Percentiles rank a stretch among this genome's conserved stretches.
Evolutionary conservation across 1,139 yeast species (phyloP).

Genomic region (Keqinozyma sinolaborantium): DNA sequence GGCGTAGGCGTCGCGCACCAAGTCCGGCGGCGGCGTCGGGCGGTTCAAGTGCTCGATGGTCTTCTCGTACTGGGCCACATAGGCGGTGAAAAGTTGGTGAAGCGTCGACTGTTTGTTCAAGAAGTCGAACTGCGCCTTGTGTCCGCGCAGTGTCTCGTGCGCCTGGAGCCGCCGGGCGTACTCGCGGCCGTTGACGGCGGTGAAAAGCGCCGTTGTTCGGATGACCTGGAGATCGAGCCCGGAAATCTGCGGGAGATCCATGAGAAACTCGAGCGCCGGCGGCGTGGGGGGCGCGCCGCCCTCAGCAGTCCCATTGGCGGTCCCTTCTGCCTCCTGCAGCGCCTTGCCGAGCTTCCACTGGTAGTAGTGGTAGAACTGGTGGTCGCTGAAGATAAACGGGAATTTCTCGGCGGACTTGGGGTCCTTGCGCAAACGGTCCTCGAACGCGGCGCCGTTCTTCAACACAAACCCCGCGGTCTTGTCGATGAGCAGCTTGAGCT

Average conservation of each 20-base stretch:
- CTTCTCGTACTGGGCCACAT: conserved; percentile 54
- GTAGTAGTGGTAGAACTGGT: conserved; percentile 60
- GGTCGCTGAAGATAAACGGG: conserved; percentile 51
- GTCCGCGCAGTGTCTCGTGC: conserved; percentile 32
- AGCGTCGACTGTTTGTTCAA: conserved; percentile 60
- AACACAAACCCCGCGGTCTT: conserved; percentile 71
- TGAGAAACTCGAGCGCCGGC: conserved; percentile 40
- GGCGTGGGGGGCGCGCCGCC: conserved; percentile 2
- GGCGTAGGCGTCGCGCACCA: conserved; percentile 49
- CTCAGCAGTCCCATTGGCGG: conserved; percentile 1
- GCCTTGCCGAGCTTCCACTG: conserved; percentile 27
- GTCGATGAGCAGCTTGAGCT: conserved; percentile 54
- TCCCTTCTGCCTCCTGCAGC: conserved; percentile 1
- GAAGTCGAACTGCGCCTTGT: conserved; percentile 66
- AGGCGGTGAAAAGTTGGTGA: conserved; percentile 46
- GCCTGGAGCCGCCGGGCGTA: conserved; percentile 35
- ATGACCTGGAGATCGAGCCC: conserved; percentile 64
- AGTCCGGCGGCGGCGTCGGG: conserved; percentile 11
- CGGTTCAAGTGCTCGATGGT: conserved; percentile 21
- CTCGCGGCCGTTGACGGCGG: conserved; percentile 51
- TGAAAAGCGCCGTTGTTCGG: conserved; percentile 68
- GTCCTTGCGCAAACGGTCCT: conserved; percentile 52
- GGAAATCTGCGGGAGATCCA: conserved; percentile 54
- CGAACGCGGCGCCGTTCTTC: conserved; percentile 68
- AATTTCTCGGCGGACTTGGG: conserved; percentile 49